Percentiles rank a stretch among this genome's conserved stretches.
Conservation (phyloP, 179 eudicot genomes). For the Vitellaria paradoxa region DNA sequence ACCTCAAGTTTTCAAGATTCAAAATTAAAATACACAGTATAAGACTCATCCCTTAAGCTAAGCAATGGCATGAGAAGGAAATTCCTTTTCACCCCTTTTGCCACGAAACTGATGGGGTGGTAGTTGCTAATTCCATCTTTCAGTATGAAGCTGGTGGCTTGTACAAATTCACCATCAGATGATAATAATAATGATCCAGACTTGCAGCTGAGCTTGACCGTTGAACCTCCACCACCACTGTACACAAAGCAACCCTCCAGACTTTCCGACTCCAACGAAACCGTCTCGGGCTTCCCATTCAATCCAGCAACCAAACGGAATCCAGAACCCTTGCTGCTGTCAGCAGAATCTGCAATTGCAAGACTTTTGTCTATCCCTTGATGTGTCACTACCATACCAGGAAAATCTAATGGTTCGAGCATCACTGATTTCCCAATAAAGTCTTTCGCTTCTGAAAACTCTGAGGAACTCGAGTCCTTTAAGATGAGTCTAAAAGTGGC, state of each 20-base stretch:
- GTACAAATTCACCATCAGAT: slow-evolving; percentile 26
- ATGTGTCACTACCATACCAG: slow-evolving; percentile 60
- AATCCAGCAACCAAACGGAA: slow-evolving; percentile 56
- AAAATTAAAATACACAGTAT: slow-evolving; percentile 72
- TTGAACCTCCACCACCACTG: slow-evolving; percentile 18
- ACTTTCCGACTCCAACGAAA: slow-evolving; percentile 53
- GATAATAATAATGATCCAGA: slow-evolving; percentile 11
- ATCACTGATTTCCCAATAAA: slow-evolving; percentile 48
- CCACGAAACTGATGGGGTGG: slow-evolving; percentile 79
- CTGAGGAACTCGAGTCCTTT: slow-evolving; percentile 18
- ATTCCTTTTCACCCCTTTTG: slow-evolving; percentile 63
- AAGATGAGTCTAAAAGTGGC: slow-evolving; percentile 69
- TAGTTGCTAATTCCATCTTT: slow-evolving; percentile 55
- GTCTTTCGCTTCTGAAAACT: slow-evolving; percentile 2
- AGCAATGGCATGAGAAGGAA: slow-evolving; percentile 68
- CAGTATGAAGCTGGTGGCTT: slow-evolving; percentile 53
- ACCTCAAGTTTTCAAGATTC: slow-evolving; percentile 25
- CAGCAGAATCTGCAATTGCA: slow-evolving; percentile 20
- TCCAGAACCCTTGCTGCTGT: slow-evolving; percentile 13
- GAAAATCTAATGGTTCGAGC: slow-evolving; percentile 79
- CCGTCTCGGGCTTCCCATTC: slow-evolving; percentile 44
- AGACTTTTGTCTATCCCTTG: slow-evolving; percentile 40
- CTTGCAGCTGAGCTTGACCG: slow-evolving; percentile 53
- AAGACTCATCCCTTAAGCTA: slow-evolving; percentile 70
- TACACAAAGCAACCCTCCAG: slow-evolving; percentile 62